These are phyloP conservation scores for Condylostoma magnum DNA, from an alignment of 169 alveolate species.

Conservation along the genomic window DNA sequence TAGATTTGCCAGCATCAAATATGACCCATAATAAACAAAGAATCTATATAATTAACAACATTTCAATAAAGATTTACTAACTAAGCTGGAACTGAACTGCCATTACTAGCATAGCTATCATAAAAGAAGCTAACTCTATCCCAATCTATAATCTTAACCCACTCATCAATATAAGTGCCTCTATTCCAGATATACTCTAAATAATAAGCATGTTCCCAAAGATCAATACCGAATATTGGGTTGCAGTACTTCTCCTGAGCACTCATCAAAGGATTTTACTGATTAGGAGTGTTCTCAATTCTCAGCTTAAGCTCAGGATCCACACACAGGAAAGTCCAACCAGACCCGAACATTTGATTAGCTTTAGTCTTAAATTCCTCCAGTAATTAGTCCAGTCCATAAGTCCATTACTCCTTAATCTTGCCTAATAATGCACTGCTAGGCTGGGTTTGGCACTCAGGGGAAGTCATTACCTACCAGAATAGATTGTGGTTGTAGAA, in stretches of 20 bases:
- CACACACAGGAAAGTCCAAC: constrained; percentile 98
- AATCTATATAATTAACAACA: too few relatives aligned
- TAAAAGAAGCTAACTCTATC: constrained; percentile 67
- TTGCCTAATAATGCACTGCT: constrained; percentile 4
- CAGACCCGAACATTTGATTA: constrained; percentile 95
- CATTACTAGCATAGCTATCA: constrained; percentile 10
- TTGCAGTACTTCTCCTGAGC: constrained; percentile 71
- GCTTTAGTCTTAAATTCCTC: constrained; percentile 78
- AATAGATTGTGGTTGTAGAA: constrained; percentile 55
- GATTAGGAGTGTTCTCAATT: constrained; percentile 89
- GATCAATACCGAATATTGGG: constrained; percentile 91
- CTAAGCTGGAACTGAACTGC: constrained; percentile 6
- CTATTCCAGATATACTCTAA: constrained; percentile 91
- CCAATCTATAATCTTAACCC: constrained; percentile 96
- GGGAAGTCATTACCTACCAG: constrained; percentile 49
- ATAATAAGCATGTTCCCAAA: constrained; percentile 98
- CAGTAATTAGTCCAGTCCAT: constrained; percentile 77
- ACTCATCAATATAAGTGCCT: constrained; percentile 85
- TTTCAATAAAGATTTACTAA: too few relatives aligned
- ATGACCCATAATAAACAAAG: too few relatives aligned
- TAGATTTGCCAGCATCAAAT: too few relatives aligned
- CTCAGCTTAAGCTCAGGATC: constrained; percentile 87
- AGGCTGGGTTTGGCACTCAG: constrained; percentile 43
- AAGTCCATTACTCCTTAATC: constrained; percentile 52
- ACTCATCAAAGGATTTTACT: constrained; percentile 87